A percentile compares a stretch with the other conserved stretches of the same genome.
Conservation (phyloP, 176 grass and related monocot genomes). For the Triticum dicoccoides region DNA sequence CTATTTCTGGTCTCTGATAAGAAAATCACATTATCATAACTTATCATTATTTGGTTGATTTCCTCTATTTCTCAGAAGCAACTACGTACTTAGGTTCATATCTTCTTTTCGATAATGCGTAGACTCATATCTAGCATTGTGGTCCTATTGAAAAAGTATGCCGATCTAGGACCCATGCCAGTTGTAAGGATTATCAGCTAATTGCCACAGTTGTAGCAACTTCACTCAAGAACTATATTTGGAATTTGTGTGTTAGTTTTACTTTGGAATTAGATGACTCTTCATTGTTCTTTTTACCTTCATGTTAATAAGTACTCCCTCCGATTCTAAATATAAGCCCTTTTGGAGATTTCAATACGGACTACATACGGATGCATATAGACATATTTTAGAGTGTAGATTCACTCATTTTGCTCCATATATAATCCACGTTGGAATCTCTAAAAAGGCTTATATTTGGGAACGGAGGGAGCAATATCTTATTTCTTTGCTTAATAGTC, state of each 20-base stretch:
- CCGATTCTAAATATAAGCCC: too few relatives aligned
- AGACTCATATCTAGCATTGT: background rate
- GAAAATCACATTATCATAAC: background rate
- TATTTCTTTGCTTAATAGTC: conserved; percentile 2
- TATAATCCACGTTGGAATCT: too few relatives aligned
- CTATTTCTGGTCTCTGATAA: background rate
- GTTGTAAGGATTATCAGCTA: conserved; percentile 16
- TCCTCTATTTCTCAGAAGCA: background rate
- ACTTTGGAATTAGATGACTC: background rate
- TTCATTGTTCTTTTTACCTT: background rate
- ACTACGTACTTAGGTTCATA: conserved; percentile 1
- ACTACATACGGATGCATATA: too few relatives aligned
- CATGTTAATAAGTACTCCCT: background rate
- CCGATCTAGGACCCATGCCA: background rate
- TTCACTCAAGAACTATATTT: conserved; percentile 2
- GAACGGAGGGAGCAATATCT: background rate
- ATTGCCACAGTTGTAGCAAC: background rate
- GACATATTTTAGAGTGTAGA: too few relatives aligned
- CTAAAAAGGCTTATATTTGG: too few relatives aligned
- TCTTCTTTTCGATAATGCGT: background rate
- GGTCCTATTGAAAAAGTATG: background rate
- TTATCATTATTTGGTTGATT: background rate
- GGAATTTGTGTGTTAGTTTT: conserved; percentile 7
- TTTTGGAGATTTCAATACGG: too few relatives aligned
- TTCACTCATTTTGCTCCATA: too few relatives aligned